Percentiles rank a stretch among this genome's conserved stretches.
Conservation (phyloP, 2,329 filamentous ascomycete genomes). For the Sporothrix dimorphospora region DNA sequence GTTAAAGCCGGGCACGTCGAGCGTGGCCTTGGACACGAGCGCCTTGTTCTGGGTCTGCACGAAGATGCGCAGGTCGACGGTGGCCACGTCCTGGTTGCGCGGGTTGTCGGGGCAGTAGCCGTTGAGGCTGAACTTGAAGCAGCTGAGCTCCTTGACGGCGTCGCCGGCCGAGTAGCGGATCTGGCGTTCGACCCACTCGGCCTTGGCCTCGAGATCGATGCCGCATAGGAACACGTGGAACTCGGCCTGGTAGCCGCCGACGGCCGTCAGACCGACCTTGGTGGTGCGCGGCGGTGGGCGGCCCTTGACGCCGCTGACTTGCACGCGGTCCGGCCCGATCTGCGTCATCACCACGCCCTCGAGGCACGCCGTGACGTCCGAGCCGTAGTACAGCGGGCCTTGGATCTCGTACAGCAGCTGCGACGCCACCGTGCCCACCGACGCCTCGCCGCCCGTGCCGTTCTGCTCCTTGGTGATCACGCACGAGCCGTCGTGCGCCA, state of each 20-base stretch:
- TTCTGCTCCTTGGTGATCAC: slow-evolving; percentile 37
- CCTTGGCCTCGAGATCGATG: slow-evolving; percentile 31
- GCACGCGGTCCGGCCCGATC: slow-evolving; percentile 39
- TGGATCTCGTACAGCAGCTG: slow-evolving; percentile 47
- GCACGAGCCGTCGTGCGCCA: slow-evolving; percentile 48
- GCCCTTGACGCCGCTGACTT: slow-evolving; percentile 42
- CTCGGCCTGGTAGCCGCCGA: slow-evolving; percentile 38
- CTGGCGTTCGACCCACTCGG: slow-evolving; percentile 36
- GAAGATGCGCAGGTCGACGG: slow-evolving; percentile 44
- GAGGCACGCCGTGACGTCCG: slow-evolving; percentile 41
- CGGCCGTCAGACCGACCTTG: slow-evolving; percentile 38
- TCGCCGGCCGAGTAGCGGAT: slow-evolving; percentile 39
- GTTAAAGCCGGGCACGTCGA: slow-evolving; percentile 33
- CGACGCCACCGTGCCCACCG: slow-evolving; percentile 30
- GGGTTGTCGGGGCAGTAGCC: slow-evolving; percentile 39
- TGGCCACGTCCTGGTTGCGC: slow-evolving; percentile 41
- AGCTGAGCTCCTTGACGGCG: slow-evolving; percentile 32
- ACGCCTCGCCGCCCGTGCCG: slow-evolving; percentile 34
- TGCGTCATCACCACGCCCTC: slow-evolving; percentile 50
- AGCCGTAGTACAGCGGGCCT: slow-evolving; percentile 42
- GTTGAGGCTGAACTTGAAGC: slow-evolving; percentile 40
- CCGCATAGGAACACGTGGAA: slow-evolving; percentile 31
- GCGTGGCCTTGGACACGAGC: slow-evolving; percentile 33
- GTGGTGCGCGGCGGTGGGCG: slow-evolving; percentile 41
- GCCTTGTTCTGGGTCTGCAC: slow-evolving; percentile 46